phyloP scores from a whole-genome alignment of 1,139 yeast genomes.

The Citeromyces hawaiiensis region DNA sequence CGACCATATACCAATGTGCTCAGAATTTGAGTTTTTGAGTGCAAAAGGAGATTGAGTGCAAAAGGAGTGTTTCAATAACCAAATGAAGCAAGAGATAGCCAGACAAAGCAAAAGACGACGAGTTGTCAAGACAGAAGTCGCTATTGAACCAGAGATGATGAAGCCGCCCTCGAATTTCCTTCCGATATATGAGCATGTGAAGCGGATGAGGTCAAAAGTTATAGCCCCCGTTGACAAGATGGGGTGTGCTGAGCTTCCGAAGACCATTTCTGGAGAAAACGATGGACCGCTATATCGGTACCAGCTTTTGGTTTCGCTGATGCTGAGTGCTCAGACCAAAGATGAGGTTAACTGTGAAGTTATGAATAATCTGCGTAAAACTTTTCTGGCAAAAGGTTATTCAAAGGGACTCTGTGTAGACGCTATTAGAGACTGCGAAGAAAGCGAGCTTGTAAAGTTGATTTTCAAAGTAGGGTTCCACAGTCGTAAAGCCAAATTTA shows the following conservation, averaged over 20 bases:
- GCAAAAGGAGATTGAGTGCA: neutral
- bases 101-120: conserved; percentile 3
- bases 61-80: no score
- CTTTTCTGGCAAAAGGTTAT: conserved; percentile 20
- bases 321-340: conserved; percentile 87
- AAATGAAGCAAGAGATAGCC: neutral
- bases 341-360: conserved; percentile 78
- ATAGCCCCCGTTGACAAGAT: conserved; percentile 78
- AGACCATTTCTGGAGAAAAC: conserved; percentile 18
- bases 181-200: conserved; percentile 46
- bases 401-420: conserved; percentile 26
- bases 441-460: conserved; percentile 42
- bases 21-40: conserved; percentile 1
- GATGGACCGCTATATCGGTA: conserved; percentile 28
- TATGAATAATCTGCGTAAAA: conserved; percentile 44
- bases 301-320: conserved; percentile 65
- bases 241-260: conserved; percentile 77
- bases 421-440: conserved; percentile 35
- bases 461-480: conserved; percentile 87
- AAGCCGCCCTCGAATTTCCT: conserved; percentile 32
- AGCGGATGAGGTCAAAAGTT: conserved; percentile 48
- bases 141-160: conserved; percentile 2
- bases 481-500: conserved; percentile 58
- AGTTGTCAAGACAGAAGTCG: conserved; percentile 4
- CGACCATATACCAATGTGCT: conserved; percentile 9